These are phyloP conservation scores for Triticum turgidum DNA, from an alignment of 176 grass and related monocot genomes.

Conservation along the genomic window DNA sequence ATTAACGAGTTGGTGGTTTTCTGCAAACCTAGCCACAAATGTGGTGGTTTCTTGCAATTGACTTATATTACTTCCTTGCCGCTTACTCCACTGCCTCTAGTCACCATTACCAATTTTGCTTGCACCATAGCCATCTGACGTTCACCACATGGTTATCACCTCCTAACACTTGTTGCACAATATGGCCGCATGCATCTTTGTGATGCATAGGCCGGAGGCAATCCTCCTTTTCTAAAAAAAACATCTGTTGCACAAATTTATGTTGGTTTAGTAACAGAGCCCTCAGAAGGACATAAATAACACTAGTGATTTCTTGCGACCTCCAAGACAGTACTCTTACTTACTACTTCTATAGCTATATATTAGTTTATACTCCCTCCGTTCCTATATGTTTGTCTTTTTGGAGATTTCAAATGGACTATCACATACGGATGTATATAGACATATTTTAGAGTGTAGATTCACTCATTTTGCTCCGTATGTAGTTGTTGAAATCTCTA, in stretches of 20 bases:
- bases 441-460: too few relatives aligned
- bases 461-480: too few relatives aligned
- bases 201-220: too few relatives aligned
- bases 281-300: neutral
- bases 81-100: neutral
- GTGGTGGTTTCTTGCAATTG: too few relatives aligned
- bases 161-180: neutral
- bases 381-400: too few relatives aligned
- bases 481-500: too few relatives aligned
- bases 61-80: neutral
- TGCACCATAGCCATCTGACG: neutral
- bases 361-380: neutral
- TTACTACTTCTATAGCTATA: neutral
- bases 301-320: neutral
- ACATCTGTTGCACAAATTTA: neutral
- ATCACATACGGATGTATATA: too few relatives aligned
- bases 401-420: too few relatives aligned
- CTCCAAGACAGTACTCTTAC: neutral
- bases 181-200: too few relatives aligned
- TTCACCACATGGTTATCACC: neutral
- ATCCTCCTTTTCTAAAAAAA: too few relatives aligned
- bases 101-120: neutral
- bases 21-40: too few relatives aligned
- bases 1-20: too few relatives aligned
- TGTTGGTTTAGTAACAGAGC: neutral